Evolutionary conservation across 2,329 filamentous ascomycete genomes (phyloP).

Genomic region (Phaeoacremonium minimum): DNA sequence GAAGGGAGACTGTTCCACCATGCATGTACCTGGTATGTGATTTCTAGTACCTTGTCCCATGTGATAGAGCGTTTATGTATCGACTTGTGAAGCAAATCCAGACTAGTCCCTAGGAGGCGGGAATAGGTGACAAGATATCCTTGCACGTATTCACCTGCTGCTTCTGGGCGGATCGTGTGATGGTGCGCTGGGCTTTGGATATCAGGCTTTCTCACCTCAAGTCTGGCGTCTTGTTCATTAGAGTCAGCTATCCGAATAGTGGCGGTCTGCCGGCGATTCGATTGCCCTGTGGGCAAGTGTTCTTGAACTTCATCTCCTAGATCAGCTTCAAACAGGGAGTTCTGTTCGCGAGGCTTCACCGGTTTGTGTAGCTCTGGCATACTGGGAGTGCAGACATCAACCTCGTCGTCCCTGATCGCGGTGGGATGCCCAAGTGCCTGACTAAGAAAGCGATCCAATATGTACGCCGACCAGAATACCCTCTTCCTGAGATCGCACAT

Average conservation of each 20-base stretch:
- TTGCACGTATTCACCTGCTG: slow-evolving; percentile 9
- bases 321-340: neutral
- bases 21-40: slow-evolving; percentile 13
- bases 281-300: slow-evolving; percentile 9
- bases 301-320: slow-evolving; percentile 6
- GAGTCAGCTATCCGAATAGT: no score
- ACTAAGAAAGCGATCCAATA: slow-evolving; percentile 24
- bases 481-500: slow-evolving; percentile 29
- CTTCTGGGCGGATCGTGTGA: slow-evolving; percentile 5
- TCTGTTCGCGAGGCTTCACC: slow-evolving; percentile 4
- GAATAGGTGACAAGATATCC: slow-evolving; percentile 15
- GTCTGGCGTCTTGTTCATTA: neutral
- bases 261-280: neutral
- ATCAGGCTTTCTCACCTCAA: neutral
- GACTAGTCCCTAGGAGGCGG: slow-evolving; percentile 11
- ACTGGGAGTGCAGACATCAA: slow-evolving; percentile 41
- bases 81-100: slow-evolving; percentile 17
- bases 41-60: slow-evolving; percentile 12
- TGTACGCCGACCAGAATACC: slow-evolving; percentile 34
- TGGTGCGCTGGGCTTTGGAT: slow-evolving; percentile 7
- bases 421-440: slow-evolving; percentile 4
- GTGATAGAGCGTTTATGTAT: slow-evolving; percentile 16
- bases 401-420: slow-evolving; percentile 31
- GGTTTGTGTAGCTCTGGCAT: slow-evolving; percentile 27
- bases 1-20: slow-evolving; percentile 20